Percentiles rank a stretch among this genome's conserved stretches.
phyloP scores from a whole-genome alignment of 345 rosid species.

The Geranium rotundifolium region DNA sequence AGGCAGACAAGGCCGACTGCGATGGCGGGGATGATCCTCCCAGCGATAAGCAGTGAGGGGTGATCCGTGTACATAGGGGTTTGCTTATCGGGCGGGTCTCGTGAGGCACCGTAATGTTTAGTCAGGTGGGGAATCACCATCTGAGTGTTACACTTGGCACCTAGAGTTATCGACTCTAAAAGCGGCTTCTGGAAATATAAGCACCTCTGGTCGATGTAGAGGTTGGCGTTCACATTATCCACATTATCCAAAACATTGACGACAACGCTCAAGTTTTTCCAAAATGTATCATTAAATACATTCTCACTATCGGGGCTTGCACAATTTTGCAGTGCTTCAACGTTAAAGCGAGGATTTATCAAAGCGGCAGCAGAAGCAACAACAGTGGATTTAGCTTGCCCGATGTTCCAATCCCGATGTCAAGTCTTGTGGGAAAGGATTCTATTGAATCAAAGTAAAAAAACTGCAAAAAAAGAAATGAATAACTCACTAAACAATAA shows the following conservation, averaged over 20 bases:
- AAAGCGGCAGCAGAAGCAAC: constrained; percentile 88
- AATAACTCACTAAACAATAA: not conserved
- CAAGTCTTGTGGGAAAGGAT: constrained; percentile 71
- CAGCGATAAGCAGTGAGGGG: constrained; percentile 97
- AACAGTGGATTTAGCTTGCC: constrained; percentile 97
- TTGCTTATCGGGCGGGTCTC: constrained; percentile 99
- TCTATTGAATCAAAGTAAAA: constrained; percentile 94
- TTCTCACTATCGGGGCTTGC: constrained; percentile 87
- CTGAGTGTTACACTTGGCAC: constrained; percentile 98
- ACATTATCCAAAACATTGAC: constrained; percentile 94
- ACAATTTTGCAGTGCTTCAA: constrained; percentile 92
- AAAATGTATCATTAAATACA: constrained; percentile 74
- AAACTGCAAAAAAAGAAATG: constrained; percentile 44
- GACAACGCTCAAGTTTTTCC: constrained; percentile 82
- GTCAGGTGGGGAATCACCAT: constrained; percentile 96
- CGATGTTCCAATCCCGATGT: constrained; percentile 94
- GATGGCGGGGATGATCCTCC: constrained; percentile 98
- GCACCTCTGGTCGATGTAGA: constrained; percentile 93
- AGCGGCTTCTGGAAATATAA: constrained; percentile 99
- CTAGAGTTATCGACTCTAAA: constrained; percentile 96
- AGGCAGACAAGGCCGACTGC: constrained; percentile 94
- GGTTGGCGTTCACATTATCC: constrained; percentile 87
- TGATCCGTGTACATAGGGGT: constrained; percentile 99
- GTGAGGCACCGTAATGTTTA: constrained; percentile 95
- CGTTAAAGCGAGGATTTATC: constrained; percentile 59